Base-by-base conservation (phyloP, 306 rosid species). In the Prunus davidiana region DNA sequence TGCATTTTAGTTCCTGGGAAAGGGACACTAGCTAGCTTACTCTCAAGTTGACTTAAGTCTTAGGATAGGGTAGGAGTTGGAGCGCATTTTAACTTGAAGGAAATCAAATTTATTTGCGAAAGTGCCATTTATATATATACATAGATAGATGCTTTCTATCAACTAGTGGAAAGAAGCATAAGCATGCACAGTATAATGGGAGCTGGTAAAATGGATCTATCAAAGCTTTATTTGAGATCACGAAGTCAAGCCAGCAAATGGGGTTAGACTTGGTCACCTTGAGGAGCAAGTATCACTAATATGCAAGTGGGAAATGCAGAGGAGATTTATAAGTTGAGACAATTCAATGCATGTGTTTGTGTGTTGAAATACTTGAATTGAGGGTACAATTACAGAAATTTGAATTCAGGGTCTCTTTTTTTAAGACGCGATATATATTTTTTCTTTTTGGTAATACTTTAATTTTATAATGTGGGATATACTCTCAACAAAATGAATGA, bases 1-100 rank as follows among this genome's bases (percentile, higher is more conserved):
- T 79, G 88, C 30, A 55, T 43, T 49, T 24, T 56, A 2, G 54
- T 24, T 61, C 4, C 20, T 15, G 3, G 19, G 64, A 30, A 65
- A 60, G 43, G 15, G 62, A 41, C 47, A 64, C 69, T 61, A 2
- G 25, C 69, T 61, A 2, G 25, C 38, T 60, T 38, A 49, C 46
- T 55, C 73, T 60, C 76, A 70, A 43, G 72, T 82, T 78, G 83
- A 80, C 84, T 74, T 10, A 3, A 61, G 38, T 47, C 74, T 66
- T 11, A 77, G 81, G 75, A 14, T 58, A 12, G 60, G 54, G 85
- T 70, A 74, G 81, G 82, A 78, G 80, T 51, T 63, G 86, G 84
- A 81, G 75, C 56, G 76, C 82, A 82, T 30, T 63, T 76, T 81
- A 77, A 38, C 13, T 20, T 27, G 66, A 74, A 15, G 77, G 49